Evolutionary conservation across 495 filamentous ascomycete species (phyloP), one percentile per base, ranked within the genome.

Genomic region (Barbatosphaeria neglecta): DNA sequence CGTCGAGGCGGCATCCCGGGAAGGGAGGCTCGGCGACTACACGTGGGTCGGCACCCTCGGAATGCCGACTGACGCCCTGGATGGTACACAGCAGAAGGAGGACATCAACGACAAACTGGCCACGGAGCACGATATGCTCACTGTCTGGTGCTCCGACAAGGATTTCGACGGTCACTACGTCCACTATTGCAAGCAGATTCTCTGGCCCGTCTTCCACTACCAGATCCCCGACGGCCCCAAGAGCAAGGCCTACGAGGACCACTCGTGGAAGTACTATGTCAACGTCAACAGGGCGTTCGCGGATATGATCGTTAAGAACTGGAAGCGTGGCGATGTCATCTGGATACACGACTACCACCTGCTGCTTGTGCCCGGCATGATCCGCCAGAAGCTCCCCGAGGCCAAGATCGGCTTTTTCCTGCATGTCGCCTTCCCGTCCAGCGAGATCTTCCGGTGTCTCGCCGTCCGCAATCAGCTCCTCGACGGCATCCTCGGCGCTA

Each of bases 311-410:
- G 77, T 92, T 24, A 82, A 81, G 62, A 85, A 86, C 63, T 96
- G 90, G 79, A 94, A 94, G 64, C 78, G 82, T 4, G 87, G 86
- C 22, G 90, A 96, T 62, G 77, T 80, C 28, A 85, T 96, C 47
- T 96, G 90, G 90, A 70, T 96, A 48, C 86, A 96, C 62, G 90
- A 96, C 60, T 96, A 96, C 57, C 90, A 96, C 58, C 72, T 96
- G 15, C 69, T 94, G 9, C 70, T 96, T n/a, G 86, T 95, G n/a
- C 90, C 90, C 2, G 73, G 67, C 17, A 95, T 96, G 89, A 69
- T 95, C 24, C 80, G 90, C 19, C 83, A 90, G 66, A 79, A 77
- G 61, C 71, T 92, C 41, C 88, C 90, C 1, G 86, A 95, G 52
- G 88, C 87, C 20, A 81, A 90, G 62, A 95, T 96, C 59, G 89